Evolutionary conservation across 441 rosid species (phyloP), one percentile per base, ranked within the genome.

Genomic region (Syzygium syzygioides): DNA sequence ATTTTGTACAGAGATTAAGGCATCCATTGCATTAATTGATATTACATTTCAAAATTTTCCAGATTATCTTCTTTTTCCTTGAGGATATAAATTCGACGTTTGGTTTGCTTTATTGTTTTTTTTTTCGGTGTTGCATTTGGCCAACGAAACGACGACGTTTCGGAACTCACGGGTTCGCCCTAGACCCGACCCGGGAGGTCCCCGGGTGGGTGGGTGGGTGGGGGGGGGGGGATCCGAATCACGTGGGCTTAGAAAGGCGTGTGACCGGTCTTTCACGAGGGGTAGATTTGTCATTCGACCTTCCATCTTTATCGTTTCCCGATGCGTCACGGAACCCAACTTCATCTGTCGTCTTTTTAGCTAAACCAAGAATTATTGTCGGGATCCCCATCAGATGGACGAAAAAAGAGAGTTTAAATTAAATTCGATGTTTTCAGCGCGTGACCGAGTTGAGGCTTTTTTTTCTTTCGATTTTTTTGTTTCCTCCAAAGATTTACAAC

Each of bases 41-140:
- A 34, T 0, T 9, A 28, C 9, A 28, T 3, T 60, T 28, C 0
- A 28, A 60, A 18, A 2, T 1, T 4, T n/a, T 68, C 3, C 14
- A 0, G 45, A 41, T 41, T 41, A 41, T 41, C 45, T 41, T 34
- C 26, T 66, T 57, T 57, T 57, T 11, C n/a, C 76, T 68, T 19
- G 26, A 54, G 55, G 55, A 18, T 55, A 55, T 19, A 19, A 55
- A 23, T 9, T 23, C 28, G 28, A 23, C 28, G 28, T 32, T 34
- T 62, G 0, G 17, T 17, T 66, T 4, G 45, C 1, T 1, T 41
- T 4, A 4, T 41, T 37, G 4, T 41, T 41, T 41, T 41, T 41
- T n/a, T n/a, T n/a, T n/a, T n/a, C n/a, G 23, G 26, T 14, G 34
- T 34, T 68, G 48, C 48, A 7, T 45, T 45, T 32, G 79, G 48